Evolutionary conservation across 1,139 yeast species (phyloP).

Genomic region (Meyerozyma smithsonii): DNA sequence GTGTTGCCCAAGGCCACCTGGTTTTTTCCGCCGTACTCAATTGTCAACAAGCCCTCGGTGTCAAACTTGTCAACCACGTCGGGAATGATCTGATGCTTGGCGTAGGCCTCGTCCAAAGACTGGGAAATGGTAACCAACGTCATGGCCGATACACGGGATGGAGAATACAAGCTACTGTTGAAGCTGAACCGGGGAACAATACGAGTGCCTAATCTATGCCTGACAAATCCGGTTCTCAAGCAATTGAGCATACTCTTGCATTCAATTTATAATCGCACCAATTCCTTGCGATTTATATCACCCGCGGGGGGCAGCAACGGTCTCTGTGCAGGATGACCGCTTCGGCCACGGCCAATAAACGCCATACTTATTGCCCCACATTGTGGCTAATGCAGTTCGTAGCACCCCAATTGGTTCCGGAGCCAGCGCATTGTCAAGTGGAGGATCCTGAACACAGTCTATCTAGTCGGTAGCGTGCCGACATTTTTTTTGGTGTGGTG

Average conservation of each 20-base stretch:
- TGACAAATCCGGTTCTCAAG: slow-evolving; percentile 2
- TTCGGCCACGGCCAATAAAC: neutral
- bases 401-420: too few species aligned
- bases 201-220: neutral
- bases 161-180: neutral
- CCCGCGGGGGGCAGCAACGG: slow-evolving; percentile 1
- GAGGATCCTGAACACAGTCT: too few species aligned
- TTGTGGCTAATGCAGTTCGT: too few species aligned
- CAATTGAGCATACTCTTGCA: slow-evolving; percentile 3
- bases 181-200: neutral
- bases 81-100: slow-evolving; percentile 58
- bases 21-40: slow-evolving; percentile 45
- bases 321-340: neutral
- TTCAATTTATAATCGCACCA: slow-evolving; percentile 1
- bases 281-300: neutral
- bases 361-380: neutral
- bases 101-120: slow-evolving; percentile 56
- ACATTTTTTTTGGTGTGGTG: too few species aligned
- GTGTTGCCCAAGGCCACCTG: slow-evolving; percentile 82
- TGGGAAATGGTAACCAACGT: slow-evolving; percentile 57
- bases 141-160: slow-evolving; percentile 17
- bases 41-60: slow-evolving; percentile 43
- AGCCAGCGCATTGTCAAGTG: too few species aligned
- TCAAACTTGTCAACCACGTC: slow-evolving; percentile 51
- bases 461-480: too few species aligned